Evolutionary conservation across 441 rosid genomes (phyloP).

Genomic region (Rhodomyrtus psidioides): DNA sequence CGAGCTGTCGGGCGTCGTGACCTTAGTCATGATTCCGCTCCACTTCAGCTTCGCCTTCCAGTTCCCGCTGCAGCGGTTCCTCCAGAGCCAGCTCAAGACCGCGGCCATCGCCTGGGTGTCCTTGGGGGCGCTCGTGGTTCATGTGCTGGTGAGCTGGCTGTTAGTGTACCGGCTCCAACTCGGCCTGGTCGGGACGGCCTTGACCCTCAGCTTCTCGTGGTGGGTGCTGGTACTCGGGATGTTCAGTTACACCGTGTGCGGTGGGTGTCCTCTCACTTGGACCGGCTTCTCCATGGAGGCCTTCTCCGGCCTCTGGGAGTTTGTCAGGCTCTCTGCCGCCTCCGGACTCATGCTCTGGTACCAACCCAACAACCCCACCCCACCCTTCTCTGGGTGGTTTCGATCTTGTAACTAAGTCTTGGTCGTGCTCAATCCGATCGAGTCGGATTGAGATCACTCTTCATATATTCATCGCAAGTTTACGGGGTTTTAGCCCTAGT

Average conservation of each 20-base stretch:
- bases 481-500: not conserved
- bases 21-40: conserved; percentile 11
- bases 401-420: not conserved
- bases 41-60: conserved; percentile 22
- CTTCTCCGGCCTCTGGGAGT: conserved; percentile 17
- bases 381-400: not conserved
- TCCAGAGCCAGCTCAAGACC: conserved; percentile 18
- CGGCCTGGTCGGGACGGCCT: conserved; percentile 7
- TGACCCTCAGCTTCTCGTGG: conserved; percentile 14
- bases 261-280: conserved; percentile 20
- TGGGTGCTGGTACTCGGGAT: conserved; percentile 12
- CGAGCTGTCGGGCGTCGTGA: not conserved
- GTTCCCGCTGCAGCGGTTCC: conserved; percentile 14
- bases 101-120: conserved; percentile 14
- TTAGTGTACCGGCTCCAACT: conserved; percentile 5
- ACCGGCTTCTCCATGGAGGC: conserved; percentile 15
- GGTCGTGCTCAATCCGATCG: not conserved
- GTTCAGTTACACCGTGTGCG: not conserved
- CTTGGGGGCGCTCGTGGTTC: conserved; percentile 1
- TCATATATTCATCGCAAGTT: not conserved
- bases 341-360: conserved; percentile 19
- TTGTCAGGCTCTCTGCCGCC: conserved; percentile 9
- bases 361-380: too few species aligned
- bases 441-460: not conserved
- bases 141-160: conserved; percentile 9